Evolutionary conservation across 345 rosid genomes (phyloP), one percentile per base, ranked within the genome.

Genomic region (Euphorbia lathyris): DNA sequence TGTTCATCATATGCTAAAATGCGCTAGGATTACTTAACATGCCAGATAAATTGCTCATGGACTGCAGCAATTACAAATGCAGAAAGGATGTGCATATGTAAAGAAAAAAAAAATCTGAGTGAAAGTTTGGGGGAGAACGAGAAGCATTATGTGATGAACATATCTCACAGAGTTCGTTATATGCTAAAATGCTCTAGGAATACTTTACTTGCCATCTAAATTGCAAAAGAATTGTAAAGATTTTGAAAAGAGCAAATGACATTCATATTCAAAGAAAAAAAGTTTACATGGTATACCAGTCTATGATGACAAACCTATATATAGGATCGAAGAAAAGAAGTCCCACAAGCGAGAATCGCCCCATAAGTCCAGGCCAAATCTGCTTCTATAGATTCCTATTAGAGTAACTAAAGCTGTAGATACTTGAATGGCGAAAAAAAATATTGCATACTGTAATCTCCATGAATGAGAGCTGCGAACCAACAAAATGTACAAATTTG

Each of bases 401-500:
- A 73, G 30, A 26, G 86, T 78, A 65, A 83, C 76, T 17, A 74
- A 55, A 66, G 74, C 70, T 47, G 72, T 68, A 19, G 79, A 62
- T 47, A 78, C 52, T 73, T 79, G 89, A 45, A 77, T 59, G 65
- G 67, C 45, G 69, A 76, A 29, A 68, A 79, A 82, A 22, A 78
- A 83, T 19, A 74, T 20, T 52, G 72, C 73, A 58, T 77, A 74
- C 19, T 78, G 83, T 17, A 53, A 70, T 48, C 74, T 65, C 78
- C 72, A 71, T 27, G 84, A 74, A 43, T 78, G 79, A 64, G 65
- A 65, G 61, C 87, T 86, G 87, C 75, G 75, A 74, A 65, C 76
- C 42, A 43, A 50, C 40, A 43, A 58, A 45, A 57, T 52, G 34
- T 20, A 58, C 23, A 50, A 10, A 27, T 23, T 56, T 36, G 19